A percentile compares a stretch with the other conserved stretches of the same genome.
Conservation (phyloP, 768 basidiomycete species). For the Heimioporus sp. region DNA sequence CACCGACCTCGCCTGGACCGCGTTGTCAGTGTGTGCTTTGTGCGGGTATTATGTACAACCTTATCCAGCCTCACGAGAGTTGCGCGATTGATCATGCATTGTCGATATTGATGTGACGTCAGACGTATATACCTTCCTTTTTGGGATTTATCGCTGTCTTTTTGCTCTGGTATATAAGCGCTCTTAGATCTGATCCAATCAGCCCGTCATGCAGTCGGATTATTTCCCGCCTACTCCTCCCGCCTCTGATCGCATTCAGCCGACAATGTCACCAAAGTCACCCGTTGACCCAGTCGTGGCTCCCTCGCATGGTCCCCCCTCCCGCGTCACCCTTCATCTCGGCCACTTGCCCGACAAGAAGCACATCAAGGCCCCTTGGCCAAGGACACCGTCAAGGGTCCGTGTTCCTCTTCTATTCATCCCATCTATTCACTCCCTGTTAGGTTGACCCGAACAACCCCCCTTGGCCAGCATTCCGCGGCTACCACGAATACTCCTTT, state of each 20-base stretch:
- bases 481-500: constrained; percentile 80
- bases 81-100: too few relatives aligned
- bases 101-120: constrained; percentile 24
- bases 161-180: neutral
- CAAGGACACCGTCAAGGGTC: constrained; percentile 70
- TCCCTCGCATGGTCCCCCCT: constrained; percentile 37
- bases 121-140: constrained; percentile 27
- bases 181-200: neutral
- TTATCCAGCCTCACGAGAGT: too few relatives aligned
- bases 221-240: constrained; percentile 32
- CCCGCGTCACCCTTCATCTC: constrained; percentile 67
- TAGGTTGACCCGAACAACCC: constrained; percentile 83
- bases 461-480: constrained; percentile 78
- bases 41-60: too few relatives aligned
- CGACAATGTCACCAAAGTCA: neutral
- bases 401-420: constrained; percentile 17
- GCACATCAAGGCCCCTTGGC: constrained; percentile 69
- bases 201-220: constrained; percentile 11
- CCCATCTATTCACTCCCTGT: neutral
- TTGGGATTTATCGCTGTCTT: constrained; percentile 11
- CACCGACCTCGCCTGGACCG: too few relatives aligned
- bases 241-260: constrained; percentile 17
- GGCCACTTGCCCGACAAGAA: constrained; percentile 75
- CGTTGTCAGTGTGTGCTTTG: too few relatives aligned
- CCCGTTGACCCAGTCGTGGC: constrained; percentile 6